Conservation (phyloP, 2,329 filamentous ascomycete species). For the Bertia moriformis region DNA sequence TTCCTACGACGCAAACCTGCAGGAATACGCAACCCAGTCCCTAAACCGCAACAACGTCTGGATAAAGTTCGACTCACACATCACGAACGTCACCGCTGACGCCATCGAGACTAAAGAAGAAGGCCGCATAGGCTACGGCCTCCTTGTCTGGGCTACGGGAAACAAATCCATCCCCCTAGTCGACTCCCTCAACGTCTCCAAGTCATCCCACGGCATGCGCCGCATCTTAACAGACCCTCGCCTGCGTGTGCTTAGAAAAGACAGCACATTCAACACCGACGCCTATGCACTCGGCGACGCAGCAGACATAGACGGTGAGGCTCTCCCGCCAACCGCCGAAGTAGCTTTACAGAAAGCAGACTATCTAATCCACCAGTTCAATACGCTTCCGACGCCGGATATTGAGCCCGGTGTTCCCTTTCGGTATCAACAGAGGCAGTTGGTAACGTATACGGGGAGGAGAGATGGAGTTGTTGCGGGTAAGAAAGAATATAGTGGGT, state of each 20-base stretch:
- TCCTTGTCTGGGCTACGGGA: conserved; percentile 9
- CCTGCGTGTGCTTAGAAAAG: conserved; percentile 10
- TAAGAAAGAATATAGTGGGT: conserved; percentile 20
- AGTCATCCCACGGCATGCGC: conserved; percentile 7
- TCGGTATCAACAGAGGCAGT: conserved; percentile 18
- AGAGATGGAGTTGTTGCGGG: conserved; percentile 24
- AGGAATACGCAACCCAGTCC: conserved; percentile 22
- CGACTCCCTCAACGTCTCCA: conserved; percentile 8
- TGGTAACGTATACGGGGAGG: conserved; percentile 23
- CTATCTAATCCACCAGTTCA: conserved; percentile 12
- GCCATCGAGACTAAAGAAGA: conserved; percentile 5
- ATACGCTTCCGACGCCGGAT: too few relatives aligned
- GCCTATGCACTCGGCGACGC: conserved; percentile 20
- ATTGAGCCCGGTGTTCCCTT: conserved; percentile 9
- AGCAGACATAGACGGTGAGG: conserved; percentile 18
- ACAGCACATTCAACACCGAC: conserved; percentile 10
- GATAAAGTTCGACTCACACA: conserved; percentile 15
- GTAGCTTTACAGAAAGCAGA: conserved; percentile 21
- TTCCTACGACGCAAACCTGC: conserved; percentile 22
- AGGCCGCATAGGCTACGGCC: conserved; percentile 5
- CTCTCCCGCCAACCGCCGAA: conserved; percentile 18
- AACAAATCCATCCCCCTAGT: conserved; percentile 9
- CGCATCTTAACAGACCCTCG: conserved; percentile 6
- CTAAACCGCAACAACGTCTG: conserved; percentile 18
- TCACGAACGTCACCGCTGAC: conserved; percentile 6